Evolutionary conservation across 805 yeast genomes (phyloP).

Genomic region (Starmerella sp.): DNA sequence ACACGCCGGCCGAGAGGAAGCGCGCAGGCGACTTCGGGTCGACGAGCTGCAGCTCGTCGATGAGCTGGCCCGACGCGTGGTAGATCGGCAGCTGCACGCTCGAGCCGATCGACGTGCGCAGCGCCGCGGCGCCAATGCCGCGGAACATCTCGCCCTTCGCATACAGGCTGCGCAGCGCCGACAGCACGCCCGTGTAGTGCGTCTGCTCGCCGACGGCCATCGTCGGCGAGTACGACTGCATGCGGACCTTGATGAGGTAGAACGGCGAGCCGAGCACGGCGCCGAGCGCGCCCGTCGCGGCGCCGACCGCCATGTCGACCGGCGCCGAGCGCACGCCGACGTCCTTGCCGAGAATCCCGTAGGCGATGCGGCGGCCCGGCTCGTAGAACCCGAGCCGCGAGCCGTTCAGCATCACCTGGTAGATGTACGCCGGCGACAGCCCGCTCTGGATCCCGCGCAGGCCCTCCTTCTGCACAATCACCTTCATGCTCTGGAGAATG

Average conservation of each 20-base stretch:
- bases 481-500: constrained; percentile 69
- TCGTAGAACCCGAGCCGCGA: constrained; percentile 91
- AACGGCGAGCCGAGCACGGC: constrained; percentile 85
- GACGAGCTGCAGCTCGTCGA: constrained; percentile 40
- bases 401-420: constrained; percentile 86
- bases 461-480: constrained; percentile 73
- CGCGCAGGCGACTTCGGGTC: constrained; percentile 35
- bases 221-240: constrained; percentile 76
- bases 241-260: constrained; percentile 84
- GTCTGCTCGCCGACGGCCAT: constrained; percentile 85
- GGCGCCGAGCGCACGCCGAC: constrained; percentile 40
- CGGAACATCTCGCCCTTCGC: constrained; percentile 67
- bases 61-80: constrained; percentile 56
- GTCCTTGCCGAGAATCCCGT: constrained; percentile 43
- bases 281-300: constrained; percentile 76
- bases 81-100: constrained; percentile 90
- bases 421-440: constrained; percentile 72
- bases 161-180: constrained; percentile 57
- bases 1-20: constrained; percentile 26
- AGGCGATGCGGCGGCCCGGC: constrained; percentile 57
- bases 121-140: constrained; percentile 89
- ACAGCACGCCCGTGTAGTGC: constrained; percentile 55
- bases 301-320: constrained; percentile 71
- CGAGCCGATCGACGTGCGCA: constrained; percentile 93
- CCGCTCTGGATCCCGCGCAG: constrained; percentile 83